phyloP scores from a whole-genome alignment of 192 early-diverging fungal genomes.

The Entomortierella parvispora region DNA sequence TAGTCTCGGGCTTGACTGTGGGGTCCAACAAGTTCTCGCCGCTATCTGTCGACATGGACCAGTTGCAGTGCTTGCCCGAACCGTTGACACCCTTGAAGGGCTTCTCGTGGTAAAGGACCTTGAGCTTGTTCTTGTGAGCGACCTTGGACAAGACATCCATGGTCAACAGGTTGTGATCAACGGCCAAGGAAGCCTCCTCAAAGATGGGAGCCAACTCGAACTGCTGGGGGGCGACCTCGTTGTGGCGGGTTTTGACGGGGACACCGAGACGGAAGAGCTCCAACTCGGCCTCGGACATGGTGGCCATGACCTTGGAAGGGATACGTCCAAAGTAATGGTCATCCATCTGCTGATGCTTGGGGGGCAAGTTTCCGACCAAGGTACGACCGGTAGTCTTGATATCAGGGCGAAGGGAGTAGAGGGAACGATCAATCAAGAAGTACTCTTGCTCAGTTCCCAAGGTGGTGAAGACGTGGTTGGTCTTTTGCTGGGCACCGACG shows the following conservation, averaged over 20 bases:
- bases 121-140: conserved; percentile 96
- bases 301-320: conserved; percentile 89
- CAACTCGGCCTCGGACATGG: conserved; percentile 93
- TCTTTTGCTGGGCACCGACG: conserved; percentile 63
- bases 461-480: conserved; percentile 89
- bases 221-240: conserved; percentile 98
- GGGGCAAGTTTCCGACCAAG: conserved; percentile 91
- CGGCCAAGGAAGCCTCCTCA: conserved; percentile 93
- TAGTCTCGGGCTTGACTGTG: conserved; percentile 95
- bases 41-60: conserved; percentile 92
- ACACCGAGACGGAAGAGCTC: conserved; percentile 95
- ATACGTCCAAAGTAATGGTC: conserved; percentile 99
- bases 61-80: conserved; percentile 99
- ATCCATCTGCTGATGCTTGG: conserved; percentile 99
- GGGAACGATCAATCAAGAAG: conserved; percentile 95
- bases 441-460: conserved; percentile 99
- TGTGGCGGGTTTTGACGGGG: conserved; percentile 99
- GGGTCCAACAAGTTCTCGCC: conserved; percentile 99
- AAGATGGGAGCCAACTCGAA: conserved; percentile 99
- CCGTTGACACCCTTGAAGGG: conserved; percentile 99
- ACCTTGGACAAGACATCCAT: conserved; percentile 99
- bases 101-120: conserved; percentile 99
- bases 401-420: conserved; percentile 95
- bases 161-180: conserved; percentile 98
- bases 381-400: conserved; percentile 97